Base-by-base conservation (phyloP, 1,284 basidiomycete genomes). In the Cryptococcus jaspeensis region DNA sequence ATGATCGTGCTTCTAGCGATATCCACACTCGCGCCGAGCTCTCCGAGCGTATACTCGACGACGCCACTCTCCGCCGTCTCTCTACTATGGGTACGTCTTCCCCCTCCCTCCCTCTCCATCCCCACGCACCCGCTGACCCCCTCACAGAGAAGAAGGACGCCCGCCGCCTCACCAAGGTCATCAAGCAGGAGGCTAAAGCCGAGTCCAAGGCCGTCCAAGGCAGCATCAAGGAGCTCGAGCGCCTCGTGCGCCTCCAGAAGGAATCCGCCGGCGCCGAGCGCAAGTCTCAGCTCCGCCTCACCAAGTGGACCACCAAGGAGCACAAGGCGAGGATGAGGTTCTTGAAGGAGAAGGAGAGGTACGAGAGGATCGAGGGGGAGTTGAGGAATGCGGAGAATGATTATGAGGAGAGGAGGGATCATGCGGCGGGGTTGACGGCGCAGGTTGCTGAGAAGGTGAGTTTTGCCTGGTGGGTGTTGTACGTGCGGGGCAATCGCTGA, bases 301-400 rank as follows among this genome's bases (percentile, higher is more conserved):
- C 71, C 51, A 79, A 78, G 61, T 77, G 74, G 61, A 73, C 75
- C 11, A 56, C 62, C 42, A 65, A 67, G 20, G 79, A 79, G 63
- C 77, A 80, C 70, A 78, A 76, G 63, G 70, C 77, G 39, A 64
- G 76, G 50, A 66, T 75, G 52, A 64, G 74, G 38, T 78, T 77
- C 66, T 60, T 78, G 50, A 78, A 77, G 62, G 74, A 77, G 60
- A 77, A 77, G 68, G 76, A 78, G 66, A 66, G 67, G 37, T 78
- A 77, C 58, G 76, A 77, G 58, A 64, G 64, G 48, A 59, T 77
- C 46, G 75, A 77, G 59, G 73, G 68, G 25, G 73, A 75, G 48
- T 61, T 78, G 50, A 65, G 72, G 48, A 74, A 73, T 45, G 71
- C 71, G 39, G 76, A 78, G 64, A 74, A 76, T 53, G 75, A 78